Base-by-base conservation (phyloP, 1,284 basidiomycete genomes). In the Schizophyllum amplum region DNA sequence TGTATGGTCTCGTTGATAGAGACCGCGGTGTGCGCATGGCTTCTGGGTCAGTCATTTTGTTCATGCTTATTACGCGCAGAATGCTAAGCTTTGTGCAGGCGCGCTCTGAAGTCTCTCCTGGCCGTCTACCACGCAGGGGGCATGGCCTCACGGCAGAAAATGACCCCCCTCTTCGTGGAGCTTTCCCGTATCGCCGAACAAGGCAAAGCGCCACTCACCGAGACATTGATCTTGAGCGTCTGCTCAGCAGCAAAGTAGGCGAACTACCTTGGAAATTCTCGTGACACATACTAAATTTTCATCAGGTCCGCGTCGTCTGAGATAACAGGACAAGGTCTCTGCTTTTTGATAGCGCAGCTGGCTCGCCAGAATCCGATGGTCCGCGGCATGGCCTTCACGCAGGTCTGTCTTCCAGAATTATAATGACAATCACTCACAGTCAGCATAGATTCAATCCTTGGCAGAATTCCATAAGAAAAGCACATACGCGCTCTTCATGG, bases 401-500 rank as follows among this genome's bases (percentile, higher is more conserved):
- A 93, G 75, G 89, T 86, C 62, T 55, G 62, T 55, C 1, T 6
- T 54, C 13, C 57, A 20, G 27, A 13, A 9, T 60, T 54, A 51
- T 42, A n/a, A n/a, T n/a, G n/a, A n/a, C n/a, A n/a, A n/a, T n/a
- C n/a, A n/a, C n/a, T n/a, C n/a, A n/a, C n/a, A 82, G 78, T 57
- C 67, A 76, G 55, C 76, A 83, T 62, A 76, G 80, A 48, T 92
- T 89, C 64, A 75, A 83, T 1, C 80, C 85, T n/a, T n/a, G n/a
- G n/a, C n/a, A n/a, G n/a, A n/a, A n/a, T n/a, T n/a, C n/a, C n/a
- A n/a, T n/a, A n/a, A n/a, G n/a, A n/a, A n/a, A n/a, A n/a, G n/a
- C n/a, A n/a, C n/a, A 0, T 91, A 91, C 65, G 77, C 77, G 7
- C 74, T 94, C 33, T 67, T 92, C 7, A 79, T 80, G 2, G 90